Conservation (phyloP, 2,329 filamentous ascomycete genomes). For the Xylariaceae sp. region DNA sequence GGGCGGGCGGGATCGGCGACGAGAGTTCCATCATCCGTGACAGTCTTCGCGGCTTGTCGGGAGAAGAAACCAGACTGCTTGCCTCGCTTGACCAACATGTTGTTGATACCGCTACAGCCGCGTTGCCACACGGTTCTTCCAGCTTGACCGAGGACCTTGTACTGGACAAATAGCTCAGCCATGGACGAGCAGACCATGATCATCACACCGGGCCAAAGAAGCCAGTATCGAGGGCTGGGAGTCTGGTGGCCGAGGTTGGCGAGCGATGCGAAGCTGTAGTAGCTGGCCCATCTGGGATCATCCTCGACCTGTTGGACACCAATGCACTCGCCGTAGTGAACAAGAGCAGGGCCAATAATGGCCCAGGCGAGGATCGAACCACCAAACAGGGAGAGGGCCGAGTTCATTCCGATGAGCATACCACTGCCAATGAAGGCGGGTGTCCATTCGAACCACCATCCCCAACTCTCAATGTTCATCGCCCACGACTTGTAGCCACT, state of each 20-base stretch:
- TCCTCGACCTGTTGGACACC: constrained; percentile 29
- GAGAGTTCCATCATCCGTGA: constrained; percentile 30
- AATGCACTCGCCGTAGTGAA: constrained; percentile 46
- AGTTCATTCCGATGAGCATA: constrained; percentile 56
- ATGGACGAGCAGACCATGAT: constrained; percentile 37
- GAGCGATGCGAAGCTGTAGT: constrained; percentile 33
- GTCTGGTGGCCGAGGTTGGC: constrained; percentile 26
- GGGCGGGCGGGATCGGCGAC: constrained; percentile 46
- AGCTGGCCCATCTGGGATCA: constrained; percentile 40
- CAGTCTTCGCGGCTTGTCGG: constrained; percentile 29
- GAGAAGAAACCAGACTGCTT: constrained; percentile 39
- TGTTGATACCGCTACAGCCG: constrained; percentile 37
- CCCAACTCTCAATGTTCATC: constrained; percentile 53
- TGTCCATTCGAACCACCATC: constrained; percentile 54
- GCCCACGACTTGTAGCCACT: constrained; percentile 44
- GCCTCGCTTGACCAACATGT: constrained; percentile 33
- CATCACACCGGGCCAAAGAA: constrained; percentile 39
- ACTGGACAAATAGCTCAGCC: constrained; percentile 35
- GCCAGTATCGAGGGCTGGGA: constrained; percentile 36
- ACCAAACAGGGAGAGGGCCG: constrained; percentile 52
- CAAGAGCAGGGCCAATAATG: constrained; percentile 52
- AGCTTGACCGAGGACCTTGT: constrained; percentile 33
- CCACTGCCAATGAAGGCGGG: constrained; percentile 56
- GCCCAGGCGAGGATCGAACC: constrained; percentile 53
- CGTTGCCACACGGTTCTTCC: constrained; percentile 45